These are phyloP conservation scores for Conoideocrella luteorostrata DNA, from an alignment of 2,329 filamentous ascomycete genomes.

Conservation along the genomic window DNA sequence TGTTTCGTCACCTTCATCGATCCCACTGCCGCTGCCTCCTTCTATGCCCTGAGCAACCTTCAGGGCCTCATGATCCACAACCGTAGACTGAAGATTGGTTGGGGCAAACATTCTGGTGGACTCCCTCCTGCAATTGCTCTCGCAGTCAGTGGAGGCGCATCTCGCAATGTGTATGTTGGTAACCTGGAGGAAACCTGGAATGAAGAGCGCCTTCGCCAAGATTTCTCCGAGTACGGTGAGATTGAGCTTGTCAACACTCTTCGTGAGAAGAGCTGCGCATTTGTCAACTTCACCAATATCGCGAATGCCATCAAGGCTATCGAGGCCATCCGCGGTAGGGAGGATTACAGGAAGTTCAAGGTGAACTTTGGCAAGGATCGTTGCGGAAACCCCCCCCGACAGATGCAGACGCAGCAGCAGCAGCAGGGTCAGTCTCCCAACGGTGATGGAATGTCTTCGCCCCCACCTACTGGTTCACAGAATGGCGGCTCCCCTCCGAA, in stretches of 20 bases:
- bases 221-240: conserved; percentile 96
- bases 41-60: conserved; percentile 94
- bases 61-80: conserved; percentile 99
- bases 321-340: conserved; percentile 86
- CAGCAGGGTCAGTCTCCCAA: conserved; percentile 58
- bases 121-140: conserved; percentile 92
- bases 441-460: conserved; percentile 53
- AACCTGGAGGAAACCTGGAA: conserved; percentile 97
- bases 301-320: conserved; percentile 99
- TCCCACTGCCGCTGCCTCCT: conserved; percentile 92
- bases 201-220: conserved; percentile 89
- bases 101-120: conserved; percentile 97
- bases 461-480: conserved; percentile 53
- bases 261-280: conserved; percentile 97
- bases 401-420: conserved; percentile 54
- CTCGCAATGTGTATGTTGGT: conserved; percentile 96
- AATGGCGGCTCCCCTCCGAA: conserved; percentile 52
- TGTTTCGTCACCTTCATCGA: conserved; percentile 99
- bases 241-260: conserved; percentile 96
- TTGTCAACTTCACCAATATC: conserved; percentile 99
- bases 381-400: conserved; percentile 91
- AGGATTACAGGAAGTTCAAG: conserved; percentile 98
- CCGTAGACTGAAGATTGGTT: conserved; percentile 93
- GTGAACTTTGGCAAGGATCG: conserved; percentile 99
- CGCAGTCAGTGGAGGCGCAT: conserved; percentile 92